Evolutionary conservation across 2,329 filamentous ascomycete species (phyloP).

Genomic region (Coniosporium tulheliwenetii): DNA sequence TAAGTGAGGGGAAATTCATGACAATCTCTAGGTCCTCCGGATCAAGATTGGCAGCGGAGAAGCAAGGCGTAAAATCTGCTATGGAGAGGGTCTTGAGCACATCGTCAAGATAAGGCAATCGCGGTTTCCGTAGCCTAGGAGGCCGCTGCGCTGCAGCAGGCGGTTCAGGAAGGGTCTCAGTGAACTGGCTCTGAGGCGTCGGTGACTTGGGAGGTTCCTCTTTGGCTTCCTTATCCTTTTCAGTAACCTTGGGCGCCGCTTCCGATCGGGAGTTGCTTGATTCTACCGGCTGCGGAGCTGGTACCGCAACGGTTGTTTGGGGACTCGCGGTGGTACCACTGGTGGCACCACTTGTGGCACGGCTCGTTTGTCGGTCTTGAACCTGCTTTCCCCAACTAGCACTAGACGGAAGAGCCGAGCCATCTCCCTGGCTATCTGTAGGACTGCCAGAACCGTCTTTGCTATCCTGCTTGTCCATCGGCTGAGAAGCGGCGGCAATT

Average conservation of each 20-base stretch:
- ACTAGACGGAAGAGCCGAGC: conserved; percentile 80
- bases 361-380: conserved; percentile 48
- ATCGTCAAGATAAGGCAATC: conserved; percentile 3
- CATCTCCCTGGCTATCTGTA: conserved; percentile 48
- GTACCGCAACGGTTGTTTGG: conserved; percentile 20
- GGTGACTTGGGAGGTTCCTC: background rate
- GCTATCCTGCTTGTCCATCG: conserved; percentile 61
- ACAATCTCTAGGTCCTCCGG: conserved; percentile 35
- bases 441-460: conserved; percentile 51
- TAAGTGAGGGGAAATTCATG: conserved; percentile 55
- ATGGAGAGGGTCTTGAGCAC: conserved; percentile 23
- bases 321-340: conserved; percentile 74
- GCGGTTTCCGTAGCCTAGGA: background rate
- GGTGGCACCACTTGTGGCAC: conserved; percentile 63
- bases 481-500: conserved; percentile 35
- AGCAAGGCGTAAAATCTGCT: conserved; percentile 36
- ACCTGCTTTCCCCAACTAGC: conserved; percentile 77
- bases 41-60: conserved; percentile 29
- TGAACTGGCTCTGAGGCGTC: background rate
- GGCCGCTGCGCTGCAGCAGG: conserved; percentile 3
- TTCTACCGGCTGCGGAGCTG: conserved; percentile 18
- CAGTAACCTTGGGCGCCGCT: background rate
- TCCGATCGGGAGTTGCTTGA: conserved; percentile 11
- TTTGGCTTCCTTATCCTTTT: background rate
- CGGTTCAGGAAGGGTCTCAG: background rate